Evolutionary conservation across 1,284 basidiomycete genomes (phyloP), one percentile per base, ranked within the genome.

Genomic region (Rhizoctonia solani): DNA sequence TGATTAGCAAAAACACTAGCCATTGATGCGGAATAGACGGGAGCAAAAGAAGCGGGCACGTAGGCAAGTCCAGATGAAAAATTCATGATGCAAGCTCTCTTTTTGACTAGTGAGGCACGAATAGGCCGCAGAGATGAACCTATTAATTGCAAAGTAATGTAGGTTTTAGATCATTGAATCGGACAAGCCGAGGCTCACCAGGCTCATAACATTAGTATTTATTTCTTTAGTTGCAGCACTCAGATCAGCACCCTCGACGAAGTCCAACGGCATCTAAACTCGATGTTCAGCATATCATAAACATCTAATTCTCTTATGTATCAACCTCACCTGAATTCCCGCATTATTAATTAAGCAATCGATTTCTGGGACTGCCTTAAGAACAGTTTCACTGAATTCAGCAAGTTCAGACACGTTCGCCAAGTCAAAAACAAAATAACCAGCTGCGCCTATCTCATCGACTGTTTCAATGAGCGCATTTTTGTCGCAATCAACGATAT

Each of bases 301-400:
- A 21, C 3, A 32, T 23, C 2, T 4, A 4, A n/a, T 23, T 21
- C 19, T n/a, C 8, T 39, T 41, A 39, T n/a, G 19, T 23, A 39
- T 13, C 37, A n/a, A 9, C 11, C 37, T 19, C 3, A 55, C 54
- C 66, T 79, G 77, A 0, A 79, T 76, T 3, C 77, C 77, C 3
- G 77, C 77, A 72, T 79, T 79, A 72, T 77, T 78, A 72, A 78
- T 75, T 52, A 79, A 63, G 53, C 76, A 77, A 71, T 79, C 77
- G 27, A 78, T 71, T 46, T 79, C 77, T 4, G 77, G 77, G 67
- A 77, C 76, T 53, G 78, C 76, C 16, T 63, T 54, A 9, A 74
- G 68, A 29, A 79, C 68, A 47, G 72, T 75, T 21, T 74, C 69
- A 52, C 74, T 56, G 61, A 78, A 76, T 1, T 72, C 54, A 4